Evolutionary conservation across 345 rosid genomes (phyloP), one percentile per base, ranked within the genome.

Genomic region (Boechera divaricarpa): DNA sequence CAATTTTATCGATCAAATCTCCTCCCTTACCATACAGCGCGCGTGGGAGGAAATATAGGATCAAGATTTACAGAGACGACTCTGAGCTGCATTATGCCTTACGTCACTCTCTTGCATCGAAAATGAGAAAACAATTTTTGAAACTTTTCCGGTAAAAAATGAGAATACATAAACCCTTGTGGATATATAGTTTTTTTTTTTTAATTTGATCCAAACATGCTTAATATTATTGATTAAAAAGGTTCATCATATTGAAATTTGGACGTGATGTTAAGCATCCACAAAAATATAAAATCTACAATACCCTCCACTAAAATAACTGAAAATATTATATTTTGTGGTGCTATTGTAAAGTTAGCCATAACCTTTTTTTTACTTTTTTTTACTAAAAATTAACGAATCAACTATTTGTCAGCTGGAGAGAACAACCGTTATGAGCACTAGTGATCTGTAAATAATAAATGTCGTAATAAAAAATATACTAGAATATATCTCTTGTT

Each of bases 91-190:
- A 21, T 13, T 13, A 13, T 56, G 36, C 5, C 7, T 10, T 52
- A n/a, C 26, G 58, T 53, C 58, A 53, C 58, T 53, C 57, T 53
- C 60, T 56, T 55, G 60, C 60, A 29, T 55, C 32, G 36, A 55
- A 6, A 55, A 13, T 6, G 18, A 55, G 10, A 6, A 12, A 26
- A 53, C 31, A 53, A 5, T 10, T 52, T 9, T 1, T 21, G 1
- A 53, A 38, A 38, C 9, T 35, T 35, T 38, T 38, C 42, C 42
- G 10, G 10, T 38, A 38, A 3, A 35, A 6, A 8, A 7, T 51
- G 28, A 18, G 21, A 26, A 52, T 39, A 35, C 6, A 33, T 21
- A 21, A 21, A 21, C 24, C 24, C 1, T 21, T 21, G 24, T 21
- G 24, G 24, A 21, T 21, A 21, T 21, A 21, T 21, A 21, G 24